Conservation (phyloP, 2,329 filamentous ascomycete genomes). For the Dactylellina parvicollis region DNA sequence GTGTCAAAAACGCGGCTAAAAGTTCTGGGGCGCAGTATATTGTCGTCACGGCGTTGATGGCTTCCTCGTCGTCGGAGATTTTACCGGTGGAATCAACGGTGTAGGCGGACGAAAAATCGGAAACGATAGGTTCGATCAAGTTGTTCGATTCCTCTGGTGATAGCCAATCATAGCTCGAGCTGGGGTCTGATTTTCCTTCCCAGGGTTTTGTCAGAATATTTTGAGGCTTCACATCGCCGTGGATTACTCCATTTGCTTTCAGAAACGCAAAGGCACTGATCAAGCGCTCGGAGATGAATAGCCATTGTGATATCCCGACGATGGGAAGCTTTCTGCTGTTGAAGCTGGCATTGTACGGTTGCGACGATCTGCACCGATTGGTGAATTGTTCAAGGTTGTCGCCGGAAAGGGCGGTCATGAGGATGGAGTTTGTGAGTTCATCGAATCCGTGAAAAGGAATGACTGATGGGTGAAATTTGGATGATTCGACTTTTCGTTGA, state of each 20-base stretch:
- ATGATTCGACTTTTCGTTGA: conserved; percentile 13
- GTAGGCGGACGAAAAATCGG: conserved; percentile 57
- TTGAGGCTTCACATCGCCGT: conserved; percentile 57
- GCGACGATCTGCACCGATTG: conserved; percentile 3
- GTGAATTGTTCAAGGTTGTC: conserved; percentile 54
- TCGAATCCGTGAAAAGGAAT: conserved; percentile 56
- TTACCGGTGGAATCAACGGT: conserved; percentile 16
- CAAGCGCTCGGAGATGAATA: conserved; percentile 55
- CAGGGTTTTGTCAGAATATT: conserved; percentile 55
- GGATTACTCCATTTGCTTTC: conserved; percentile 54
- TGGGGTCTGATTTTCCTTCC: not conserved
- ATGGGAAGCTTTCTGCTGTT: conserved; percentile 49
- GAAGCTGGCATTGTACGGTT: conserved; percentile 5
- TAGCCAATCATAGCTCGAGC: conserved; percentile 13
- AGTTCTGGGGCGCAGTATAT: conserved; percentile 57
- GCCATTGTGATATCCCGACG: conserved; percentile 56
- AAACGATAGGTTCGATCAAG: conserved; percentile 54
- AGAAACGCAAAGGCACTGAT: conserved; percentile 54
- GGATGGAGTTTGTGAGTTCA: conserved; percentile 36
- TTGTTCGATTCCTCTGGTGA: not conserved
- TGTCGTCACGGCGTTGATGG: conserved; percentile 56
- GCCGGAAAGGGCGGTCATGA: conserved; percentile 54
- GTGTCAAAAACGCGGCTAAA: conserved; percentile 54
- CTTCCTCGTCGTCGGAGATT: conserved; percentile 52
- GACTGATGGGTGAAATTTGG: conserved; percentile 20